Conservation (phyloP, 495 filamentous ascomycete genomes). For the Trichoderma orchidacearum region DNA sequence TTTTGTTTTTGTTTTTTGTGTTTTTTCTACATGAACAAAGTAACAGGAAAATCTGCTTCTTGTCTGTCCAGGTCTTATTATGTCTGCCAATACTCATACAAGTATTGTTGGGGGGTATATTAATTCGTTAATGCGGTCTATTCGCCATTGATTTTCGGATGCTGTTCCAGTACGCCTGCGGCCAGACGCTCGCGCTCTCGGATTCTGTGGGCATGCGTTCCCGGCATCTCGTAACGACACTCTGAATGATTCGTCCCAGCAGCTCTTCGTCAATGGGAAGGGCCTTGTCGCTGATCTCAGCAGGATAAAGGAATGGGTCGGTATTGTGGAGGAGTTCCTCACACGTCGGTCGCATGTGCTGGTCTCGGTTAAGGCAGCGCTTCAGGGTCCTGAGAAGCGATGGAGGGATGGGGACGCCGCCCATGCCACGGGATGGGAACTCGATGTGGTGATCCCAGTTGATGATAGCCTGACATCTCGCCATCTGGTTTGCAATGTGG, state of each 20-base stretch:
- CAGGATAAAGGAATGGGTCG: conserved; percentile 77
- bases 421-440: conserved; percentile 63
- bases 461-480: conserved; percentile 68
- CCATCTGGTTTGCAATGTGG: conserved; percentile 73
- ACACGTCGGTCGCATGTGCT: conserved; percentile 61
- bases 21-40: too few species aligned
- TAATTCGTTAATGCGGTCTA: background rate
- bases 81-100: too few species aligned
- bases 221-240: conserved; percentile 61
- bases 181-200: conserved; percentile 55
- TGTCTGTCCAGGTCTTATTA: too few species aligned
- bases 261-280: conserved; percentile 66
- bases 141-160: conserved; percentile 31
- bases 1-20: too few species aligned
- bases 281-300: conserved; percentile 39
- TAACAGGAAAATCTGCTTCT: too few species aligned
- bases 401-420: conserved; percentile 55
- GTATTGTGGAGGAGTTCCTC: conserved; percentile 54
- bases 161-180: conserved; percentile 36
- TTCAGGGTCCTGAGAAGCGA: conserved; percentile 61
- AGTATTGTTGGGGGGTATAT: background rate
- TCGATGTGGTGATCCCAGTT: conserved; percentile 75
- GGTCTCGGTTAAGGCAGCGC: conserved; percentile 68
- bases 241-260: conserved; percentile 59
- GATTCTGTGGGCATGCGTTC: conserved; percentile 55